Percentiles rank a stretch among this genome's conserved stretches.
These are phyloP conservation scores for Pelargonium citronellum DNA, from an alignment of 441 rosid species.

Conservation along the genomic window DNA sequence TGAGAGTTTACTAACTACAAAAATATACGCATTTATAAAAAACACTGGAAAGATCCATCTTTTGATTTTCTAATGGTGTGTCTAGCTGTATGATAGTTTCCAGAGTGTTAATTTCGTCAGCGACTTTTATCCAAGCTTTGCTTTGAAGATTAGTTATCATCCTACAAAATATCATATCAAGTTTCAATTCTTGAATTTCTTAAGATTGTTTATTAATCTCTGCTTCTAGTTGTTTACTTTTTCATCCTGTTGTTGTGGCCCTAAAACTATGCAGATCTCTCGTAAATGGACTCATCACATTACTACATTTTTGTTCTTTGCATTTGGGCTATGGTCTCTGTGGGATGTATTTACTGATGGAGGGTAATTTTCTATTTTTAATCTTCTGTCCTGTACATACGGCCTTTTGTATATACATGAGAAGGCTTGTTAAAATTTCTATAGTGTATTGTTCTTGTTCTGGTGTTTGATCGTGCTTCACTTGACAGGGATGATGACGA, in stretches of 20 bases:
- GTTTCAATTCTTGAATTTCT: neutral
- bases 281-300: conserved; percentile 23
- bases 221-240: neutral
- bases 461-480: neutral
- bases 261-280: conserved; percentile 18
- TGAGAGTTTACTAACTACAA: too few relatives aligned
- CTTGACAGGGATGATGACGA: conserved; percentile 25
- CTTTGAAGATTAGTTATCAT: neutral
- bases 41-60: neutral
- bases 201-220: neutral
- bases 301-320: conserved; percentile 20
- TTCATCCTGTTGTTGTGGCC: neutral
- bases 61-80: neutral
- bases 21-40: neutral
- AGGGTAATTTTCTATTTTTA: conserved; percentile 13
- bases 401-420: neutral
- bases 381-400: neutral
- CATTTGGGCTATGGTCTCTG: conserved; percentile 21
- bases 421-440: neutral
- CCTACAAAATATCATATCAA: neutral
- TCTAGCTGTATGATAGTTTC: neutral
- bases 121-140: neutral
- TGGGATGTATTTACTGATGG: conserved; percentile 22
- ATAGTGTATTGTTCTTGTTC: neutral
- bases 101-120: neutral